Evolutionary conservation across 2,329 filamentous ascomycete species (phyloP).

Genomic region (Fonsecaea pedrosoi): DNA sequence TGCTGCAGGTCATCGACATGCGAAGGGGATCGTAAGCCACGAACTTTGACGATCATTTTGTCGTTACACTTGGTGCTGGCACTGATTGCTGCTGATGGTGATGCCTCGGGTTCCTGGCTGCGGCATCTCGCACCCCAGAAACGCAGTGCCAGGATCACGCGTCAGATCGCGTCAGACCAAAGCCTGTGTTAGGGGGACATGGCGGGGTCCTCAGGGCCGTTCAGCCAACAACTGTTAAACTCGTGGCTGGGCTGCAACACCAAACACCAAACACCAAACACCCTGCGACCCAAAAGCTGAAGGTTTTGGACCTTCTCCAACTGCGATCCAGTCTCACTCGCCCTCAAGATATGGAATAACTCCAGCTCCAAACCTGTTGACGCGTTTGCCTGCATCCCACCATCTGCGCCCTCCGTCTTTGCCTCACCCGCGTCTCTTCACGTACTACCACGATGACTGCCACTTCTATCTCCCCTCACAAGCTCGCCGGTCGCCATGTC

Average conservation of each 20-base stretch:
- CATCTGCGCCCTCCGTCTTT: conserved; percentile 3
- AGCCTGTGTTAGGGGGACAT: conserved; percentile 1
- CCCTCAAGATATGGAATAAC: conserved; percentile 11
- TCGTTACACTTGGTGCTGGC: background rate
- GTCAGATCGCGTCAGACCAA: conserved; percentile 17
- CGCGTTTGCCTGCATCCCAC: conserved; percentile 24
- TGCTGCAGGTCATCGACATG: conserved; percentile 6
- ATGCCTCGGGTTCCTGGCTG: background rate
- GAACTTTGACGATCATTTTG: background rate
- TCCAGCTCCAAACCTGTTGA: conserved; percentile 14
- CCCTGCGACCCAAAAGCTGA: background rate
- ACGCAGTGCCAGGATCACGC: conserved; percentile 11
- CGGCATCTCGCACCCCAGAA: background rate
- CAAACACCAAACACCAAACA: conserved; percentile 15
- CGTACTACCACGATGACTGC: conserved; percentile 27
- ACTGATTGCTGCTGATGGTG: background rate
- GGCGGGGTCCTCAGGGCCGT: conserved; percentile 2
- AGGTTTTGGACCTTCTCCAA: background rate
- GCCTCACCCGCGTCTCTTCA: conserved; percentile 8
- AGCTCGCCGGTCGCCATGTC: conserved; percentile 32
- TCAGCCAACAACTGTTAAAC: conserved; percentile 19
- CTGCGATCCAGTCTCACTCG: conserved; percentile 6
- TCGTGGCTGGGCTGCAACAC: conserved; percentile 23
- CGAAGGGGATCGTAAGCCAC: background rate
- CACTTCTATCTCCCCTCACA: conserved; percentile 34